These are phyloP conservation scores for Hyaloscypha hepaticicola DNA, from an alignment of 495 filamentous ascomycete species.

Conservation along the genomic window DNA sequence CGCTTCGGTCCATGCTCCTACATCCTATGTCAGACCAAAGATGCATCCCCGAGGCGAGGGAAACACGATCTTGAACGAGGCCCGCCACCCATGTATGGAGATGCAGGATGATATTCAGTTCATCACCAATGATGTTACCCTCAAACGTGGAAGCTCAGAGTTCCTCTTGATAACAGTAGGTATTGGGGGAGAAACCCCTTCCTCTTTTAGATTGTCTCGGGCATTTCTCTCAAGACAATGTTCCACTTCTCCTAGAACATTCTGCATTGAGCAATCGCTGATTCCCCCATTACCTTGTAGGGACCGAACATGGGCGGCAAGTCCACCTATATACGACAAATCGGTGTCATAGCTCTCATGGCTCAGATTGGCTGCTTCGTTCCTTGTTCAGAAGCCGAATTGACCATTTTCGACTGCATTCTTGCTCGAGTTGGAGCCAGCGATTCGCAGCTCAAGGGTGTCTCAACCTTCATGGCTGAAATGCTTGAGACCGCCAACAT, in stretches of 20 bases:
- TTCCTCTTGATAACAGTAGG: constrained; percentile 71
- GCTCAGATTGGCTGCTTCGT: constrained; percentile 97
- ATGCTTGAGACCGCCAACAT: constrained; percentile 99
- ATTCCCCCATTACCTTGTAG: no score
- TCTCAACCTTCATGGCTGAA: constrained; percentile 99
- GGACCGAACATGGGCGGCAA: constrained; percentile 98
- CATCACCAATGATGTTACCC: constrained; percentile 93
- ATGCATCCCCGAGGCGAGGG: constrained; percentile 90
- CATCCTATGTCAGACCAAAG: constrained; percentile 84
- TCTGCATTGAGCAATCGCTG: no score
- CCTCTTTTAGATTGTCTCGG: no score
- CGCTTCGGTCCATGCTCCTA: constrained; percentile 88
- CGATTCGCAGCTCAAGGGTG: constrained; percentile 95
- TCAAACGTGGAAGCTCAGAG: constrained; percentile 76
- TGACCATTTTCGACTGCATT: constrained; percentile 97
- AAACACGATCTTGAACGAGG: constrained; percentile 87
- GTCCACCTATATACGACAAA: constrained; percentile 97
- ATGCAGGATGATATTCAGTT: constrained; percentile 99
- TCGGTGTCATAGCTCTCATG: constrained; percentile 96
- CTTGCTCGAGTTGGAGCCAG: constrained; percentile 94
- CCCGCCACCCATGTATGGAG: constrained; percentile 97
- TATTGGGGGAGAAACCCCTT: background rate
- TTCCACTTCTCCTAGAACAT: no score
- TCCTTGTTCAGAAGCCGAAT: constrained; percentile 82
- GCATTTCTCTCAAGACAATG: no score